Evolutionary conservation across 129 eudicot species (phyloP).

Genomic region (Gnaphalium uliginosum): DNA sequence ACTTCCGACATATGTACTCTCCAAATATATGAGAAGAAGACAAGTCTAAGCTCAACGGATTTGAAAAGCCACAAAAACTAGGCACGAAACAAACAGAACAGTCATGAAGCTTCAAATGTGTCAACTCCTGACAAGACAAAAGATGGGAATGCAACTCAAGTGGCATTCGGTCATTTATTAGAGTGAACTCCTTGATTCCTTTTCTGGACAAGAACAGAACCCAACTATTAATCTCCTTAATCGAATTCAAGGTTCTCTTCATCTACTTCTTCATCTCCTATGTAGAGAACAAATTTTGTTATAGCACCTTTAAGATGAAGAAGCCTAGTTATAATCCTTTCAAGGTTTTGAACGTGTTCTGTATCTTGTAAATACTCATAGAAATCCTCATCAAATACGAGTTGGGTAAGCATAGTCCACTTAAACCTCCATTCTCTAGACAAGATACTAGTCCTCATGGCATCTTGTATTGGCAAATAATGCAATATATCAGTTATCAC

Average conservation of each 20-base stretch:
- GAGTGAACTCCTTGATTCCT: slow-evolving; percentile 1
- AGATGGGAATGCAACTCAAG: slow-evolving; percentile 10
- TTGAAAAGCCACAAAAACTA: slow-evolving; percentile 12
- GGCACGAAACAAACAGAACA: background rate
- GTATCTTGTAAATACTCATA: no score
- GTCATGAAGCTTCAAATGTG: background rate
- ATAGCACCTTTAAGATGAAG: slow-evolving; percentile 17
- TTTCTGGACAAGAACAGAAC: background rate
- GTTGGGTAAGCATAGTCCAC: slow-evolving; percentile 19
- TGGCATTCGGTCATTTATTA: background rate
- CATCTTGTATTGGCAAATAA: slow-evolving; percentile 22
- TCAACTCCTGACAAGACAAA: slow-evolving; percentile 1
- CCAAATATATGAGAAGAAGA: background rate
- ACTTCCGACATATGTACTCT: background rate
- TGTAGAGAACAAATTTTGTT: background rate
- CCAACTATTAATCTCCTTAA: background rate
- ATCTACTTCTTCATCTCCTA: background rate
- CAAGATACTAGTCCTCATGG: slow-evolving; percentile 7
- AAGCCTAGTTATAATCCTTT: background rate
- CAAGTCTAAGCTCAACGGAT: slow-evolving; percentile 13
- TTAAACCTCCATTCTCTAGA: slow-evolving; percentile 22
- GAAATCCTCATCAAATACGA: background rate
- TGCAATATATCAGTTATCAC: slow-evolving; percentile 14
- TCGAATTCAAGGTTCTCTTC: no score
- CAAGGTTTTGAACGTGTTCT: background rate